phyloP scores from a whole-genome alignment of 768 basidiomycete species.

The Mrakia blollopis region DNA sequence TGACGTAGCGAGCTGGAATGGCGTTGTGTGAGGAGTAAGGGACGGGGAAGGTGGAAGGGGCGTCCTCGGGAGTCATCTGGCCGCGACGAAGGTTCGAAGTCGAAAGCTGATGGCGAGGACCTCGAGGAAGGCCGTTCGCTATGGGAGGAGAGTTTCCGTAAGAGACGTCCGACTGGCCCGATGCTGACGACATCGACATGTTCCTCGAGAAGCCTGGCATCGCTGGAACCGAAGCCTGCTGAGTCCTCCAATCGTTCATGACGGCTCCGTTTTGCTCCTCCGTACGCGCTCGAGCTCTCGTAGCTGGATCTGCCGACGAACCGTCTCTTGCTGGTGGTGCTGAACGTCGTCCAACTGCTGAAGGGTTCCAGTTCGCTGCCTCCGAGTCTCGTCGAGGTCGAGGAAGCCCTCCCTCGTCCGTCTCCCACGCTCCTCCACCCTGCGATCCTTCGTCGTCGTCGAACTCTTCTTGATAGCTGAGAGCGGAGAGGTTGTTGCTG shows the following conservation, averaged over 20 bases:
- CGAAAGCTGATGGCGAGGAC: conserved; percentile 17
- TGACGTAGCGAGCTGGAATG: not conserved
- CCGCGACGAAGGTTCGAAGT: conserved; percentile 21
- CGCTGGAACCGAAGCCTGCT: conserved; percentile 41
- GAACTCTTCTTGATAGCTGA: conserved; percentile 10
- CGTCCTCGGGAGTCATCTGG: conserved; percentile 11
- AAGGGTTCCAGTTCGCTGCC: conserved; percentile 4
- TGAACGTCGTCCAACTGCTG: conserved; percentile 4
- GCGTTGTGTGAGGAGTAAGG: not conserved
- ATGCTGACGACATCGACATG: conserved; percentile 25
- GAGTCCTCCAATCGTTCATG: conserved; percentile 61
- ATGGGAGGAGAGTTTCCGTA: not conserved
- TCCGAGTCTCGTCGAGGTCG: conserved; percentile 22
- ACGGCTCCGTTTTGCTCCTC: conserved; percentile 62
- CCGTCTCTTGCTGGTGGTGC: conserved; percentile 15
- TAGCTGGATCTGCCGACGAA: conserved; percentile 47
- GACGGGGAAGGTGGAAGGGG: not conserved
- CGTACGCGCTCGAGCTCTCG: conserved; percentile 62
- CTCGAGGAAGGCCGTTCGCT: not conserved
- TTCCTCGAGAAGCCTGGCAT: conserved; percentile 15
- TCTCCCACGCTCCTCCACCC: conserved; percentile 15
- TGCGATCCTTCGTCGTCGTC: conserved; percentile 14
- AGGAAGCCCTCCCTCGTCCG: conserved; percentile 11
- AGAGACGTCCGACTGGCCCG: conserved; percentile 16
- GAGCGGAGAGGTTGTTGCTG: not conserved